A percentile compares a stretch with the other conserved stretches of the same genome.
phyloP scores from a whole-genome alignment of 1,284 basidiomycete genomes.

The Schizopora paradoxa region DNA sequence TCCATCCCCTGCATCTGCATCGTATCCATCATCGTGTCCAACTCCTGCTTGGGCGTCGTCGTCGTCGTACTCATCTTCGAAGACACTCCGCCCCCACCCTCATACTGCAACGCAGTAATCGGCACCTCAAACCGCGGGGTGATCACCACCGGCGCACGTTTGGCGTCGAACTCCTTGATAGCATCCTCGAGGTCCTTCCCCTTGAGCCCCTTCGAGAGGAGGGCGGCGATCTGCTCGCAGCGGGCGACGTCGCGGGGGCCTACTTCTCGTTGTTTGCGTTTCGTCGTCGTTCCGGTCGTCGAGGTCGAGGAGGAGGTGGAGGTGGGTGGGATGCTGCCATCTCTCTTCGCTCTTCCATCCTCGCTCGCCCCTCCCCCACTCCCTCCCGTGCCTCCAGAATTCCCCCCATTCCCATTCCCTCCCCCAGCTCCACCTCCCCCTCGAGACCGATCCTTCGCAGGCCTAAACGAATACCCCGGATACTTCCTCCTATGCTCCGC shows the following conservation, averaged over 20 bases:
- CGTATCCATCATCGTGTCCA: neutral
- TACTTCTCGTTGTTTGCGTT: constrained; percentile 59
- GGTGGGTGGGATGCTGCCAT: constrained; percentile 2
- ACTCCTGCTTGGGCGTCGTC: neutral
- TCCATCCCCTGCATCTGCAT: constrained; percentile 2
- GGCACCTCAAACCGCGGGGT: constrained; percentile 63
- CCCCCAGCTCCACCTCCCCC: neutral
- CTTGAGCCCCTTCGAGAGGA: constrained; percentile 69
- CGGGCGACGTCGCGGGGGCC: constrained; percentile 66
- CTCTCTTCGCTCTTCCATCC: constrained; percentile 3
- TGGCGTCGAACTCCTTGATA: constrained; percentile 67
- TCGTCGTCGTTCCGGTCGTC: constrained; percentile 36
- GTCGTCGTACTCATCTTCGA: too few relatives aligned
- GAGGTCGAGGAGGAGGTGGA: neutral
- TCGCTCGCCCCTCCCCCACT: neutral
- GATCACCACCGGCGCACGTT: constrained; percentile 57
- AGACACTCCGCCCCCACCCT: neutral
- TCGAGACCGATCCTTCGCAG: constrained; percentile 32
- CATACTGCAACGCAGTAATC: constrained; percentile 43
- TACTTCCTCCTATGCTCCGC: constrained; percentile 65
- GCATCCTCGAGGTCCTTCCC: constrained; percentile 64
- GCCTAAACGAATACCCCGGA: constrained; percentile 68
- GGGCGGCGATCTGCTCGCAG: constrained; percentile 71
- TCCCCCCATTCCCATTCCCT: neutral
- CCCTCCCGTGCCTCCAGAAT: neutral